Evolutionary conservation across 148 eudicot genomes (phyloP), one percentile per base, ranked within the genome.

Genomic region (Rhododendron griersonianum): DNA sequence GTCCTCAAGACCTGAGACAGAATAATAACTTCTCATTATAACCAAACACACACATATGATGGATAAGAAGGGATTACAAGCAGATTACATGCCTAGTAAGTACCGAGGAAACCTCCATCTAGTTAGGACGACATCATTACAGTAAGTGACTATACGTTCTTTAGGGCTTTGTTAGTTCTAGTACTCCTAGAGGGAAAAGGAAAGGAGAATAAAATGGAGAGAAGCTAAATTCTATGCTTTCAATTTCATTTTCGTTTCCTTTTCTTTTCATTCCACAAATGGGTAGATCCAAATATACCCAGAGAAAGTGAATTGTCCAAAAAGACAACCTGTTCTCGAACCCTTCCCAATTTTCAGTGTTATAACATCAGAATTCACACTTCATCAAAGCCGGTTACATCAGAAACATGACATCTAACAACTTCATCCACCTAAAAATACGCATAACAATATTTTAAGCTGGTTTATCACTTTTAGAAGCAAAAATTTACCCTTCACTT

Each of bases 1-100:
- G 86, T 94, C 96, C 71, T 92, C 94, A 81, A 94, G 87, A 81
- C 94, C 96, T 94, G 92, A 84, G 87, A 61, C 84, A 25, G 11
- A 45, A 41, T 51, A 87, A 83, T 30, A 73, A 83, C 47, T 80
- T 63, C 50, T 86, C 35, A 51, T 25, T 30, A 69, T 5, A 65
- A 47, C 76, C n/a, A 18, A 9, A 81, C 8, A 50, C n/a, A 51
- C 4, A 16, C 1, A 9, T 47, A 9, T 47, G 11, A 47, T 47
- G 50, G 50, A 47, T 47, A 47, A 47, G 50, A 47, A 47, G 50
- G 50, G 50, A 13, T 51, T 51, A 51, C 55, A 16, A 28, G 25
- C 2, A 23, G 33, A 45, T 8, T 47, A 23, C 81, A 78, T 23
- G 33, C 50, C 57, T 23, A 80, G 19, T 14, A 28, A 80, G 35